Evolutionary conservation across 2,329 filamentous ascomycete genomes (phyloP), one percentile per base, ranked within the genome.

Genomic region (Lecanicillium sp.): DNA sequence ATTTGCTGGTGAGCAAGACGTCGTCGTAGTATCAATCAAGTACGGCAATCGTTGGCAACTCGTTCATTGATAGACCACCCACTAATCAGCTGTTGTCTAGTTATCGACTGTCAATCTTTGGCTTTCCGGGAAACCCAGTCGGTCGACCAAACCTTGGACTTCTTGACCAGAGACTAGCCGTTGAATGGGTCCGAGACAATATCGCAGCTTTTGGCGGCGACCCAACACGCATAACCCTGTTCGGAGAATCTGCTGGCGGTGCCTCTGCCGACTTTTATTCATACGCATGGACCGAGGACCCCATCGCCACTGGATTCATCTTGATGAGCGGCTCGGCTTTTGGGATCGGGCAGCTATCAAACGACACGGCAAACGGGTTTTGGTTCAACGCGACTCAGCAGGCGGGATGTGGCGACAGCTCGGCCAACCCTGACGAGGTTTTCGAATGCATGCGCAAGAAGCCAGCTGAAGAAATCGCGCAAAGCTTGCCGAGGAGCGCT

Each of bases 121-220:
- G 37, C 5, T 40, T 40, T 20, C 37, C 10, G 24, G 37, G 37
- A 8, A 26, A 40, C 14, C 37, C 37, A 24, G 14, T 26, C 6
- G 21, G 15, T 10, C 24, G 26, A 9, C 37, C 24, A 5, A 40
- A 40, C n/a, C 37, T 15, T 14, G 37, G 37, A 23, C 15, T 40
- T 26, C 37, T 40, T 15, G 37, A 40, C 21, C 37, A 40, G 37
- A 8, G 37, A 15, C 21, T 40, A 26, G 37, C 37, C 3, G 26
- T 40, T 11, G 37, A 40, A 26, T 40, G 37, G 37, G 37, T 40
- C 4, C 10, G 15, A 15, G 37, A 40, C 11, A 40, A 40, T 40
- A 40, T 40, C n/a, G 9, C 37, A 3, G 37, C 37, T n/a, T 40
- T 40, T 40, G 37, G 37, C 26, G 37, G 37, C 37, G 37, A 40